phyloP scores from a whole-genome alignment of 352 stramenopile species.

The Globisporangium alternatum region DNA sequence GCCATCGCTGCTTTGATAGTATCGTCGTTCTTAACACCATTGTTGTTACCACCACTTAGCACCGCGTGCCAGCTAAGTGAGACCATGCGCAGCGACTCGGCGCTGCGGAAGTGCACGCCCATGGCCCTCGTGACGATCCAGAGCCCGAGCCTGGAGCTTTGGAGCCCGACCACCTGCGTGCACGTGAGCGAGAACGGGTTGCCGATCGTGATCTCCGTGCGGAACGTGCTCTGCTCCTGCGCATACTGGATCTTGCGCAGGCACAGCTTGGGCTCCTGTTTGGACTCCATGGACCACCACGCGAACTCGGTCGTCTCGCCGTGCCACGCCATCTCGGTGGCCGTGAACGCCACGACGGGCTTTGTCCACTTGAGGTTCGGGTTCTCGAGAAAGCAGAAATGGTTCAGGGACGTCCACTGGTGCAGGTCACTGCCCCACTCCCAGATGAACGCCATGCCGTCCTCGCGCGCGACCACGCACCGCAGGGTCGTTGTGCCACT shows the following conservation, averaged over 20 bases:
- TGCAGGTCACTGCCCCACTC: slow-evolving; percentile 79
- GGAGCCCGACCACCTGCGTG: slow-evolving; percentile 34
- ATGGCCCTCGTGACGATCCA: slow-evolving; percentile 57
- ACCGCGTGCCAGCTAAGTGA: slow-evolving; percentile 33
- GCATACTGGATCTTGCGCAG: slow-evolving; percentile 72
- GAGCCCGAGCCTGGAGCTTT: slow-evolving; percentile 60
- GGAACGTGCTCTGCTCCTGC: slow-evolving; percentile 60
- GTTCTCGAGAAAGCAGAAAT: slow-evolving; percentile 78
- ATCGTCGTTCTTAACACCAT: slow-evolving; percentile 5
- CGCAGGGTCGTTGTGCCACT: slow-evolving; percentile 34
- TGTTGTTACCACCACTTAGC: not conserved
- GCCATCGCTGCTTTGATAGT: not conserved
- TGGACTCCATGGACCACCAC: slow-evolving; percentile 74
- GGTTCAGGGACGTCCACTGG: slow-evolving; percentile 82
- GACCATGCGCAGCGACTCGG: slow-evolving; percentile 37
- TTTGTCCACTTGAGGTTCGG: slow-evolving; percentile 80
- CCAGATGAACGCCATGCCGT: slow-evolving; percentile 82
- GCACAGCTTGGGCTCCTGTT: slow-evolving; percentile 60
- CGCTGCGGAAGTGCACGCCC: slow-evolving; percentile 65
- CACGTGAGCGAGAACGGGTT: slow-evolving; percentile 47
- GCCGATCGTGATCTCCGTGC: slow-evolving; percentile 74
- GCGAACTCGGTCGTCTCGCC: slow-evolving; percentile 52
- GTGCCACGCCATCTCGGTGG: slow-evolving; percentile 33
- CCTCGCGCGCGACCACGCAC: slow-evolving; percentile 71
- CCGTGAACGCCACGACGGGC: slow-evolving; percentile 61